Evolutionary conservation across 1,284 basidiomycete species (phyloP).

Genomic region (Sutorius eximius): DNA sequence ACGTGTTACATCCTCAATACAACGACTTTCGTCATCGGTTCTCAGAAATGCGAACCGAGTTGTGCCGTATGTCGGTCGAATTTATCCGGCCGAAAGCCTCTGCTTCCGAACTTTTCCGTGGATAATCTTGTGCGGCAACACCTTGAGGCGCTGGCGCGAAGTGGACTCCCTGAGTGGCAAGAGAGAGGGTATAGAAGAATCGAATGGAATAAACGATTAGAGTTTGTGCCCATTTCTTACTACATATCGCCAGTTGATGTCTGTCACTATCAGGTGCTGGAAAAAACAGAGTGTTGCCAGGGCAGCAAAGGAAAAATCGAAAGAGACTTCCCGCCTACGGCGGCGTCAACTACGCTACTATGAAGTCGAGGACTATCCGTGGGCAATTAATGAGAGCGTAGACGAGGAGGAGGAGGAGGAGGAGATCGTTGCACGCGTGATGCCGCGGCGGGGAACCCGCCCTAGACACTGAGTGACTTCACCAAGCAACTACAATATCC

Average conservation of each 20-base stretch:
- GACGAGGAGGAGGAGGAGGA: constrained; percentile 5
- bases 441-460: constrained; percentile 19
- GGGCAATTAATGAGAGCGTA: constrained; percentile 5
- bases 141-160: constrained; percentile 40
- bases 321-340: constrained; percentile 11
- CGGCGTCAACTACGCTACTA: constrained; percentile 16
- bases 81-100: constrained; percentile 37
- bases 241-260: neutral
- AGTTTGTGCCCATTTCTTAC: constrained; percentile 36
- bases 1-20: neutral
- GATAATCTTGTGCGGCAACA: constrained; percentile 53
- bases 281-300: constrained; percentile 16
- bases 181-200: constrained; percentile 40
- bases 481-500: neutral
- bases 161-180: constrained; percentile 47
- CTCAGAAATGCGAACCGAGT: constrained; percentile 36
- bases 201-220: constrained; percentile 48
- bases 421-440: neutral
- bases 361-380: constrained; percentile 11
- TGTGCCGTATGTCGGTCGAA: constrained; percentile 52
- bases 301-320: constrained; percentile 20
- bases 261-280: constrained; percentile 28
- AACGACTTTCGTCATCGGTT: constrained; percentile 1
- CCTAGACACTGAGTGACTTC: constrained; percentile 10
- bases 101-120: constrained; percentile 53